Evolutionary conservation across 768 basidiomycete species (phyloP), one percentile per base, ranked within the genome.

Genomic region (Boletus speciosus): DNA sequence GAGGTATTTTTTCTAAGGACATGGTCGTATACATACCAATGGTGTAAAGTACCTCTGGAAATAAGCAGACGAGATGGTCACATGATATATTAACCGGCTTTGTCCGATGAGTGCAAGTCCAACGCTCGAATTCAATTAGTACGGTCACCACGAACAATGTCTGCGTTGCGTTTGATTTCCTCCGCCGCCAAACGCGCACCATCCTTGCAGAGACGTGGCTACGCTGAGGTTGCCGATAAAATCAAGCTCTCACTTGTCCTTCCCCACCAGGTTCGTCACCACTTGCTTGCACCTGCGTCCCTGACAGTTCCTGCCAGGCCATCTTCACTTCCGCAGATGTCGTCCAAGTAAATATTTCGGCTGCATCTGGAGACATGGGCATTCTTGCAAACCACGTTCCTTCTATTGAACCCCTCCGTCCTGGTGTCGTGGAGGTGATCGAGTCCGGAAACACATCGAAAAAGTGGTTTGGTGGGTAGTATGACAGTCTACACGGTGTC

Each of bases 331-430:
- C 94, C 23, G 73, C 84, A 63, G 95, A 95, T 72, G 96, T 98
- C 54, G 84, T 90, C 21, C 96, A 98, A 74, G 96, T 99, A 62
- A 98, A 98, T 77, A 77, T 98, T 64, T 77, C 94, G 35, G 97
- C 94, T 38, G 91, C 86, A 51, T 86, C 92, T 4, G 97, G 97
- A 66, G 95, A 98, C 74, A 98, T 98, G 94, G 97, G 97, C 79
- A 91, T 99, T 65, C 86, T 99, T 56, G 93, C 96, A 64, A 97
- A 96, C 81, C 97, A 99, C 75, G 94, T 98, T 51, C 88, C 97
- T 31, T 90, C 93, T n/a, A 89, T 98, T 54, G 97, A 99, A 73
- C 81, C 96, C 45, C 80, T 99, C 51, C 90, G 91, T 68, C 89
- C 97, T 39, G 97, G 97, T 70, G 80, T 98, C 54, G 78, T 99